Base-by-base conservation (phyloP, 345 rosid genomes). In the Eucalyptus virginea region DNA sequence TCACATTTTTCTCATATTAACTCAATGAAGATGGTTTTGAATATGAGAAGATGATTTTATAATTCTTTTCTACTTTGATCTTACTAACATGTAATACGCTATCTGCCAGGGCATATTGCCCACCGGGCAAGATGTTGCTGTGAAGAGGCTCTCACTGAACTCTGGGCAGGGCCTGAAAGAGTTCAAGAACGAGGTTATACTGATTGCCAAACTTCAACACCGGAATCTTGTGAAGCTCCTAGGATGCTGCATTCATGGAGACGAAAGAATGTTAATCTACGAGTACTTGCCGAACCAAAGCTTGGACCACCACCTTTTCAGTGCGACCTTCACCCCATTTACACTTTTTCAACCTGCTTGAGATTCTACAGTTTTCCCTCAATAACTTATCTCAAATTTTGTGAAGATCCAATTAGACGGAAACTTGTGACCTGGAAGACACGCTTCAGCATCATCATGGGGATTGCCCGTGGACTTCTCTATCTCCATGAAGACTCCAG, bases 251-350 rank as follows among this genome's bases (percentile, higher is more conserved):
- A 91, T 93, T 88, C 90, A 94, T 15, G 88, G 86, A 19, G 95
- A 92, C 48, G 97, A 95, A 80, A 94, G 91, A 88, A 92, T 96
- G 95, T 85, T 96, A 50, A 88, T 96, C 58, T 96, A 96, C 56
- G 97, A 96, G 81, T 95, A 91, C 81, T 56, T 96, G 90, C 95
- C 95, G 17, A 95, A 96, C 91, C 93, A 91, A 91, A 95, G 96
- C 91, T 87, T 95, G 90, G 98, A 95, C 90, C 88, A 72, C 69
- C 92, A 92, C 88, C 69, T 95, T 45, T 96, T 95, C 86, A 87
- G 97, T 95, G 89, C 5, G 95, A 72, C 72, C 45, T 87, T 83
- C 65, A 86, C 30, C 17, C 47, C 19, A 32, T 49, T 69, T 17
- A n/a, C 12, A 47, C n/a, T 24, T 28, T 28, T 28, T 47, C 32